Base-by-base conservation (phyloP, 1,284 basidiomycete genomes). In the Sparassis latifolia region DNA sequence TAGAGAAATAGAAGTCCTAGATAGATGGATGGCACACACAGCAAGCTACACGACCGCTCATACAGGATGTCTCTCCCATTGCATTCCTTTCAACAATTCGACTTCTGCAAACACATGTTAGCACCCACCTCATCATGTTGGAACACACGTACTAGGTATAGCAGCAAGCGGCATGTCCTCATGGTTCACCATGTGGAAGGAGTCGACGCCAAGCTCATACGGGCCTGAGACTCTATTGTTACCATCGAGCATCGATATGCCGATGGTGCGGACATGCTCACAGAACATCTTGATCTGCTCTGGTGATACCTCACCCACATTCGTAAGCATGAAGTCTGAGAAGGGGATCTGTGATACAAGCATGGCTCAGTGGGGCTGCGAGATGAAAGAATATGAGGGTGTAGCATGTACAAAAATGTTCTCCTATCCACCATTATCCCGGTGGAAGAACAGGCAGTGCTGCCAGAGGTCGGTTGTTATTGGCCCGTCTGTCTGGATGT, bases 401-500 rank as follows among this genome's bases (percentile, higher is more conserved):
- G 9, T 42, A 27, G 35, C 7, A 75, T 84, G 62, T 57, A 91
- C 91, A 58, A 87, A 83, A 7, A 95, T 69, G 60, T 92, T 86
- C 65, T 94, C 89, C 92, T 92, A 96, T 7, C 74, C 72, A 12
- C 84, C 84, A 48, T 89, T 83, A 28, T 75, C 71, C 47, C 79
- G 76, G 50, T 79, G 73, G 65, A 94, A 89, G 67, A 82, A 90
- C 37, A 96, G 71, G 37, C 89, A 77, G 62, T 96, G 92, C 62
- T 95, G 93, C 84, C 92, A 96, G 27, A 96, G 71, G 66, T 94
- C 92, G 28, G 82, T 84, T 41, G 79, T 76, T 45, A 89, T 75
- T 2, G 86, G 82, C 1, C 89, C 87, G 47, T 86, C 80, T 2
- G 92, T 94, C 66, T 95, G 92, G 33, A 96, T 70, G 66, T 96